phyloP scores from a whole-genome alignment of 169 alveolate genomes.

The Toxoplasma gondii region DNA sequence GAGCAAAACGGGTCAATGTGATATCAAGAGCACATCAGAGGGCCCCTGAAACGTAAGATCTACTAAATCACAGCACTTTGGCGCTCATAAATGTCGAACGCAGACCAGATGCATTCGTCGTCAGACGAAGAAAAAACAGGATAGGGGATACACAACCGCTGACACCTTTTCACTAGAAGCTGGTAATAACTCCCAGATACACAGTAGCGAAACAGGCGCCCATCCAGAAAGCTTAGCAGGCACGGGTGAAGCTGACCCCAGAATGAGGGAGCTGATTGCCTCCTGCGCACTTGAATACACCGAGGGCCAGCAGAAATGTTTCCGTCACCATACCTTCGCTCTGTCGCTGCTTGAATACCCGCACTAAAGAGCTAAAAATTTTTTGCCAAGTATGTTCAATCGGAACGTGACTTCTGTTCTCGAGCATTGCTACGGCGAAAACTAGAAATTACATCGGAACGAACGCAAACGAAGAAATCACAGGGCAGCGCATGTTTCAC shows the following conservation, averaged over 20 bases:
- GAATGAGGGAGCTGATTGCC: background rate
- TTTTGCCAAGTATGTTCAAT: background rate
- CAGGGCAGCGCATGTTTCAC: background rate
- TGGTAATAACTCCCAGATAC: background rate
- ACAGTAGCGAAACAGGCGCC: background rate
- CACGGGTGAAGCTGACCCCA: background rate
- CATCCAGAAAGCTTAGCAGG: background rate
- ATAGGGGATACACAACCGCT: background rate
- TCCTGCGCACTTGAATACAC: background rate
- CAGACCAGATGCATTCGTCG: background rate
- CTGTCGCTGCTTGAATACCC: background rate
- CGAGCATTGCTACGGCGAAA: background rate
- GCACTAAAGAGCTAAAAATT: background rate
- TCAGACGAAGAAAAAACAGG: background rate
- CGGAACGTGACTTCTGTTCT: background rate
- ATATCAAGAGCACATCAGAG: background rate
- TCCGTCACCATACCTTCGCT: background rate
- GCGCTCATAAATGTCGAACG: background rate
- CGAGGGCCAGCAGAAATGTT: background rate
- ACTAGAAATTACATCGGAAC: background rate
- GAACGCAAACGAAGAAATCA: background rate
- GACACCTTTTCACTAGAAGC: background rate
- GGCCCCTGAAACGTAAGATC: background rate
- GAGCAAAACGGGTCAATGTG: background rate
- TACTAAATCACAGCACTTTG: background rate